A percentile compares a stretch with the other conserved stretches of the same genome.
Evolutionary conservation across 2,329 filamentous ascomycete genomes (phyloP).

Genomic region (Nemania sp.): DNA sequence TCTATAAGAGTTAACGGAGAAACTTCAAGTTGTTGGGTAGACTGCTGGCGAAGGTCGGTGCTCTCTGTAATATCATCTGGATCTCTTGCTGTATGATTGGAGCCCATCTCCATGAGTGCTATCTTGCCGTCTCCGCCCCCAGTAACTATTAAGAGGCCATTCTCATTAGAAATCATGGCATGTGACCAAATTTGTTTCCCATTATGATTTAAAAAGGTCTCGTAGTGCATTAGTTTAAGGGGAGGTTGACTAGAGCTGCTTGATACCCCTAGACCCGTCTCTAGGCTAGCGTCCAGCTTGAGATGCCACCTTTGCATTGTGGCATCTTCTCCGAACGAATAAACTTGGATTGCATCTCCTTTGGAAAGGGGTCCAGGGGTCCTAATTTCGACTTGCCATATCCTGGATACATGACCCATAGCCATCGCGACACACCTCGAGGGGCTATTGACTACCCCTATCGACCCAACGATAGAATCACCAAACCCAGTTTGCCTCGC

Average conservation of each 20-base stretch:
- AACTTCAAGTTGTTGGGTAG: slow-evolving; percentile 36
- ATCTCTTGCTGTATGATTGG: neutral
- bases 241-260: neutral
- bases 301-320: slow-evolving; percentile 79
- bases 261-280: neutral
- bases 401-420: slow-evolving; percentile 89
- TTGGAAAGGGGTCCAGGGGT: slow-evolving; percentile 38
- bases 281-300: slow-evolving; percentile 48
- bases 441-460: slow-evolving; percentile 48
- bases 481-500: slow-evolving; percentile 74
- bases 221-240: slow-evolving; percentile 62
- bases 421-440: slow-evolving; percentile 71
- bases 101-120: slow-evolving; percentile 56
- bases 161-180: slow-evolving; percentile 54
- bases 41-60: neutral
- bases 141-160: slow-evolving; percentile 67
- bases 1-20: slow-evolving; percentile 42
- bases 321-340: slow-evolving; percentile 89
- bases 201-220: slow-evolving; percentile 73
- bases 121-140: slow-evolving; percentile 88
- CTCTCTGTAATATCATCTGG: neutral
- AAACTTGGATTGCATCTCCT: slow-evolving; percentile 60
- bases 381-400: slow-evolving; percentile 84
- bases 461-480: slow-evolving; percentile 50
- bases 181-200: slow-evolving; percentile 95